A percentile compares a stretch with the other conserved stretches of the same genome.
These are phyloP conservation scores for Trametes sp. DNA, from an alignment of 1,284 basidiomycete genomes.

Conservation along the genomic window DNA sequence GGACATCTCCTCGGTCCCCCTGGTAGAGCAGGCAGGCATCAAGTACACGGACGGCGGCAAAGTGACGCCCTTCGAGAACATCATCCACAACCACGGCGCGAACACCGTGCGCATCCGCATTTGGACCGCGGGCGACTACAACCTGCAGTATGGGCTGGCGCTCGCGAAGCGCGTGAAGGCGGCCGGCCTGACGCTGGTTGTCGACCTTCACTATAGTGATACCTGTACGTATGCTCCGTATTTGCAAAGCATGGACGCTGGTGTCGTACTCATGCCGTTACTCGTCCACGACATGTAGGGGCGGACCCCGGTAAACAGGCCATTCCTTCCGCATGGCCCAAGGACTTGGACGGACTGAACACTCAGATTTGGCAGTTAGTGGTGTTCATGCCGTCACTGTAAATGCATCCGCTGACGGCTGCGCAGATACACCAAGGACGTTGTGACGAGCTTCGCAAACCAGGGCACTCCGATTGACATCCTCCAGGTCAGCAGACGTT, in stretches of 20 bases:
- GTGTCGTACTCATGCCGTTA: background rate
- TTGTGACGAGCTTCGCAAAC: conserved; percentile 57
- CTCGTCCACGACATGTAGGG: conserved; percentile 47
- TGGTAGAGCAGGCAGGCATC: conserved; percentile 59
- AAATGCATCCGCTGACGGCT: background rate
- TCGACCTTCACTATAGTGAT: conserved; percentile 72
- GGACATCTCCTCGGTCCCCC: conserved; percentile 65
- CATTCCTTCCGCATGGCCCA: conserved; percentile 67
- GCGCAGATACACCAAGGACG: conserved; percentile 57
- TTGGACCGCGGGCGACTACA: conserved; percentile 68
- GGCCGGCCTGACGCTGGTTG: conserved; percentile 62
- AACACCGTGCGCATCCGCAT: conserved; percentile 67
- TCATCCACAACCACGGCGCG: conserved; percentile 59
- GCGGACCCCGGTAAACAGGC: conserved; percentile 68
- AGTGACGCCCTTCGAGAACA: conserved; percentile 57
- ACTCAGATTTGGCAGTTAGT: conserved; percentile 57
- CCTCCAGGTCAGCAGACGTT: conserved; percentile 48
- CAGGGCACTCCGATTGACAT: conserved; percentile 65
- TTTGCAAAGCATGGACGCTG: background rate
- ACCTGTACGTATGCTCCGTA: conserved; percentile 51
- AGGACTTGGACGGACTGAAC: conserved; percentile 55
- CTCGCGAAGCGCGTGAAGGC: conserved; percentile 63
- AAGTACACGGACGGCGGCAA: conserved; percentile 56
- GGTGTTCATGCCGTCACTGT: background rate
- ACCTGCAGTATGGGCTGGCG: conserved; percentile 59